Percentiles rank a stretch among this genome's conserved stretches.
These are phyloP conservation scores for Dichomitus squalens DNA, from an alignment of 1,284 basidiomycete species.

Conservation along the genomic window DNA sequence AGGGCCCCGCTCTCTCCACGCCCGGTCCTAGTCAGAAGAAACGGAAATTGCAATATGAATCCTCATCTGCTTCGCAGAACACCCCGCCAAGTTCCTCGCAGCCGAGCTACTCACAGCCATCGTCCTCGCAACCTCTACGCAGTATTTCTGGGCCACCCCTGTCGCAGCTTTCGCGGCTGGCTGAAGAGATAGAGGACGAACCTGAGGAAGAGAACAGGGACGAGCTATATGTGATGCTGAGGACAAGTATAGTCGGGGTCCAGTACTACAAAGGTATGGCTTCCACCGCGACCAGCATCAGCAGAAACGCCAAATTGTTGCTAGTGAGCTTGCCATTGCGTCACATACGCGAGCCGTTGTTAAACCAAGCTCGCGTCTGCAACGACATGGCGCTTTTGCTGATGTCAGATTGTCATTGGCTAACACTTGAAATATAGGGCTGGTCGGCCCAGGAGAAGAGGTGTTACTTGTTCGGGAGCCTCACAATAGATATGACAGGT, in stretches of 20 bases:
- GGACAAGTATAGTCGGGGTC: conserved; percentile 74
- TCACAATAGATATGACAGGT: conserved; percentile 68
- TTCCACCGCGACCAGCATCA: no score
- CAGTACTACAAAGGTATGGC: conserved; percentile 74
- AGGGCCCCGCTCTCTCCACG: conserved; percentile 22
- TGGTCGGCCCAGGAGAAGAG: conserved; percentile 79
- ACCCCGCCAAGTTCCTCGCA: conserved; percentile 19
- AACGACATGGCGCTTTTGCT: background rate
- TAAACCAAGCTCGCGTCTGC: no score
- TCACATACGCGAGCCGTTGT: no score
- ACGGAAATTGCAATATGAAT: conserved; percentile 36
- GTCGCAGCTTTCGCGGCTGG: conserved; percentile 12
- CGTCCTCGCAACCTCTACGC: conserved; percentile 21
- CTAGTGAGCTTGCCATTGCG: no score
- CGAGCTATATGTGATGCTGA: conserved; percentile 65
- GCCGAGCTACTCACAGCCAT: conserved; percentile 13
- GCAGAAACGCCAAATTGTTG: no score
- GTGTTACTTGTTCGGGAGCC: conserved; percentile 77
- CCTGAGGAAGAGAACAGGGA: conserved; percentile 51
- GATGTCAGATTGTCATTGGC: background rate
- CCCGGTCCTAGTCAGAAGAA: conserved; percentile 37
- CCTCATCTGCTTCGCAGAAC: conserved; percentile 17
- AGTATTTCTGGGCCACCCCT: conserved; percentile 15
- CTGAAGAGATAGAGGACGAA: conserved; percentile 45
- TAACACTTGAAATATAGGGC: conserved; percentile 40